A percentile compares a stretch with the other conserved stretches of the same genome.
These are phyloP conservation scores for Mortierella sp. DNA, from an alignment of 371 early-diverging fungal genomes.

Conservation along the genomic window DNA sequence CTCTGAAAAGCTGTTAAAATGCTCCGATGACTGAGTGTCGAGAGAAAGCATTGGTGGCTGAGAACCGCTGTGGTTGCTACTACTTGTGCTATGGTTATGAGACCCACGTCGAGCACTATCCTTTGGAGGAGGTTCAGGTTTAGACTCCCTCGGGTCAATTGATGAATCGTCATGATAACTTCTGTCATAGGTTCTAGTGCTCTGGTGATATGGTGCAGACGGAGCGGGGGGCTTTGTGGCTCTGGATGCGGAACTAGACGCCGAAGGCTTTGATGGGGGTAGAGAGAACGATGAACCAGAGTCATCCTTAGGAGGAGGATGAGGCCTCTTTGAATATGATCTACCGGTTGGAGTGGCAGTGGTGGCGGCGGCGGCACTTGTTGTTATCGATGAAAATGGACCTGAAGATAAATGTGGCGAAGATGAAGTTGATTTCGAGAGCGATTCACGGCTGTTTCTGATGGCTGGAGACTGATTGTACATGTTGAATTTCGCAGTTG, in stretches of 20 bases:
- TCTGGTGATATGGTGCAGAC: conserved; percentile 4
- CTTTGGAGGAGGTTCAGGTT: conserved; percentile 42
- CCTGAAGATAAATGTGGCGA: background rate
- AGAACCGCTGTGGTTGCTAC: background rate
- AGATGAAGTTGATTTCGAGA: conserved; percentile 18
- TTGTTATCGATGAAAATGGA: background rate
- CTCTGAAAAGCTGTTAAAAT: conserved; percentile 19
- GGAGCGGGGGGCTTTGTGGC: background rate
- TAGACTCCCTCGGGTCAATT: conserved; percentile 9
- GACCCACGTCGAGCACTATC: conserved; percentile 17
- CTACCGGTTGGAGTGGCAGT: background rate
- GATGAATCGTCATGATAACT: conserved; percentile 4
- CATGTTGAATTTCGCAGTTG: conserved; percentile 34
- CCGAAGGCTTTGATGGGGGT: background rate
- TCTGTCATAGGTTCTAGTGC: background rate
- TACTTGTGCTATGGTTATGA: background rate
- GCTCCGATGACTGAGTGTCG: conserved; percentile 19
- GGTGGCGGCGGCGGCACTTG: background rate
- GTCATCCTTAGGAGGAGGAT: conserved; percentile 27
- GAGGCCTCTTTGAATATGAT: conserved; percentile 33
- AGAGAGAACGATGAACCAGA: background rate
- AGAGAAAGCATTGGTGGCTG: conserved; percentile 32
- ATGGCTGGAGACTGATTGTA: conserved; percentile 20
- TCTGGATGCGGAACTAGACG: background rate
- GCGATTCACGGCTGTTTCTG: conserved; percentile 33